A percentile compares a stretch with the other conserved stretches of the same genome.
Evolutionary conservation across 148 eudicot genomes (phyloP).

Genomic region (Fagopyrum esculentum): DNA sequence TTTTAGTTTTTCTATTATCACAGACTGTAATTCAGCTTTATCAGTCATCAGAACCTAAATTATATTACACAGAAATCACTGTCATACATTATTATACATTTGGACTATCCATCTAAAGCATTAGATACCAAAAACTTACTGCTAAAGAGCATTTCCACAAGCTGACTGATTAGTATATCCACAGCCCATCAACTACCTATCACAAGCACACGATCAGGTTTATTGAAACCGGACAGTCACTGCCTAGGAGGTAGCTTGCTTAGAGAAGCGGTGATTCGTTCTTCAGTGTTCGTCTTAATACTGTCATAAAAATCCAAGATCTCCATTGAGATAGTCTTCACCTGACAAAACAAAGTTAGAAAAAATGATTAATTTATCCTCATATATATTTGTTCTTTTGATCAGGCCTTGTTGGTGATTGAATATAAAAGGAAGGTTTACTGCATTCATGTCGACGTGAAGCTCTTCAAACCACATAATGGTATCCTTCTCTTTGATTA

Average conservation of each 20-base stretch:
- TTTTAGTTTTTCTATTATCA: not conserved
- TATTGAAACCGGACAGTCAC: not conserved
- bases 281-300: not conserved
- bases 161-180: not conserved
- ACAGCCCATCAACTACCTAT: not conserved
- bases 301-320: slow-evolving; percentile 10
- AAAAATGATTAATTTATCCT: no score
- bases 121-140: not conserved
- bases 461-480: slow-evolving; percentile 98
- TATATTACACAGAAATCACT: not conserved
- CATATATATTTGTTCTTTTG: not conserved
- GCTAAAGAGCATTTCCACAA: not conserved
- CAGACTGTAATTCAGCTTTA: not conserved
- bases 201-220: not conserved
- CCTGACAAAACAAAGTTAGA: not conserved
- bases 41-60: not conserved
- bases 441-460: slow-evolving; percentile 91
- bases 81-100: not conserved
- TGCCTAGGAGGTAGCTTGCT: not conserved
- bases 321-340: slow-evolving; percentile 3
- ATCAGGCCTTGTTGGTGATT: not conserved
- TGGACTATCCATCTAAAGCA: not conserved
- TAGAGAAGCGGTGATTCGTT: not conserved
- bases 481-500: slow-evolving; percentile 75
- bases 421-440: slow-evolving; percentile 20